Evolutionary conservation across 2,329 filamentous ascomycete species (phyloP), one percentile per base, ranked within the genome.

Genomic region (Colletotrichum gloeosporioides): DNA sequence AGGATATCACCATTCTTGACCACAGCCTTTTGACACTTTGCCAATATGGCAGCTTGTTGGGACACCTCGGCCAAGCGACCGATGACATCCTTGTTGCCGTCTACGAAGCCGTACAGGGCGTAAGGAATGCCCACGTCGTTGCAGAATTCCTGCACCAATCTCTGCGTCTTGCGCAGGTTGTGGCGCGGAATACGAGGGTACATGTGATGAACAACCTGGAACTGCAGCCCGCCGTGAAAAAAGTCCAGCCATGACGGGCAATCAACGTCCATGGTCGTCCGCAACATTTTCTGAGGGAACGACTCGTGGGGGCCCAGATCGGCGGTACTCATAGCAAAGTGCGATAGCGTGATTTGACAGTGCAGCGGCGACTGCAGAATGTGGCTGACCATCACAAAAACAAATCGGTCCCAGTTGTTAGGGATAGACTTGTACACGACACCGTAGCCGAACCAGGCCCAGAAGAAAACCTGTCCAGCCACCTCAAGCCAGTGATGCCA

Each of bases 181-280:
- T 98, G 95, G 57, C 95, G 90, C 12, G 96, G 96, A 77, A 98
- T 92, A 13, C 95, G 91, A 3, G 95, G 95, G 82, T 93, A 98
- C 27, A 98, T 87, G 82, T 98, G 95, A 82, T 98, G 95, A 68
- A 98, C 93, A 9, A 93, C 95, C 84, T 98, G 95, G 84, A 98
- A 98, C 83, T 98, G 96, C 77, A 98, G 87, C 6, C 95, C 96
- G 27, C 95, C 95, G 80, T 98, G 95, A 84, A 98, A 91, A 82
- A 96, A 98, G 82, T 98, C 95, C 15, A 98, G 88, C 95, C 96
- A 98, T 15, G 90, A 88, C 1, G 95, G 95, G 82, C 95, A 98
- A 82, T 97, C 95, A 27, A 98, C 93, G 78, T 98, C 95, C 95
- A 98, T 98, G 15, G 96, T 98, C 1, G 96, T 98, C 79, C 96